phyloP scores from a whole-genome alignment of 163 green algal genomes.

The Scenedesmus sp. region DNA sequence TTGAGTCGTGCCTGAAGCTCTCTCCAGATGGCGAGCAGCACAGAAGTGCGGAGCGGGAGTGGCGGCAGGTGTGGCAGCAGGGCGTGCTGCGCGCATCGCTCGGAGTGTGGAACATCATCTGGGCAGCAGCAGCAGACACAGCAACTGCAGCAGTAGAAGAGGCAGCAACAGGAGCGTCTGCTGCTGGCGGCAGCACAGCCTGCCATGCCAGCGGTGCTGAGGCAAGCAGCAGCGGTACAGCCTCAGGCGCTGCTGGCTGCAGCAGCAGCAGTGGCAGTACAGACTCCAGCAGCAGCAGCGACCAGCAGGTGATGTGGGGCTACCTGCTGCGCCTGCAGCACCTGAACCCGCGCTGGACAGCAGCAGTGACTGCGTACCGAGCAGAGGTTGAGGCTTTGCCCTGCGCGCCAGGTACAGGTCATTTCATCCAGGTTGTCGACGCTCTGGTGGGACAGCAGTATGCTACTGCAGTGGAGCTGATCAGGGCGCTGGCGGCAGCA shows the following conservation, averaged over 20 bases:
- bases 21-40: too few species aligned
- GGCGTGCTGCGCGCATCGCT: too few species aligned
- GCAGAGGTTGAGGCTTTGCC: too few species aligned
- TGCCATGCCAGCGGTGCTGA: background rate
- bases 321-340: background rate
- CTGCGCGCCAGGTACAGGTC: too few species aligned
- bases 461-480: too few species aligned
- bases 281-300: background rate
- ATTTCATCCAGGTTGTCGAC: too few species aligned
- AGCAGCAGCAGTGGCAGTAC: constrained; percentile 11
- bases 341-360: background rate
- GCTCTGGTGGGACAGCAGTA: too few species aligned
- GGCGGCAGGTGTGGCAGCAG: too few species aligned
- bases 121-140: background rate
- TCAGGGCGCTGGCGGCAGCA: too few species aligned
- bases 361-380: background rate
- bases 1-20: too few species aligned
- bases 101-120: too few species aligned
- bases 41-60: too few species aligned
- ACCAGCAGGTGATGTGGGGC: background rate
- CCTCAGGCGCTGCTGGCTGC: background rate
- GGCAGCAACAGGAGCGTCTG: background rate
- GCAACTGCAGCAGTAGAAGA: background rate
- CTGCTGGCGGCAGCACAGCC: background rate
- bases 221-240: background rate